Percentiles rank a stretch among this genome's conserved stretches.
Conservation (phyloP, 2,329 filamentous ascomycete species). For the Sclerotinia nivalis region DNA sequence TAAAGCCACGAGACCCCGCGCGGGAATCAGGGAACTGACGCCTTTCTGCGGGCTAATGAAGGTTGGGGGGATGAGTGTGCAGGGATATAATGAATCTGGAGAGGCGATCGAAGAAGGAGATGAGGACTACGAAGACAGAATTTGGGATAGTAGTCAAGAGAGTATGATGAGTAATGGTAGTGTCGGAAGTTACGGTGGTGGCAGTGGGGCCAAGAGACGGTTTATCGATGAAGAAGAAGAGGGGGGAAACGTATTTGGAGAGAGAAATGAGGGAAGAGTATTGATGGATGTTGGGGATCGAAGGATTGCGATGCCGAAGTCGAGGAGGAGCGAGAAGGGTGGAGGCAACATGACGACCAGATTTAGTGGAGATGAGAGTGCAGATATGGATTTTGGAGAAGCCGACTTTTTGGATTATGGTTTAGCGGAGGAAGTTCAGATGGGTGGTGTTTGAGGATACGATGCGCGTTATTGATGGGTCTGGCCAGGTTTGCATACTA, state of each 20-base stretch:
- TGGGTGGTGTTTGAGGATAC: conserved; percentile 35
- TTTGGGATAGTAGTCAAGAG: conserved; percentile 36
- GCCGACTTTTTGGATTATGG: conserved; percentile 61
- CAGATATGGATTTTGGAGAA: conserved; percentile 61
- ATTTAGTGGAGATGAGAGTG: conserved; percentile 49
- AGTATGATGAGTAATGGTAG: conserved; percentile 30
- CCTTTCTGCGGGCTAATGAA: conserved; percentile 83
- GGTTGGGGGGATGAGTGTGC: conserved; percentile 64
- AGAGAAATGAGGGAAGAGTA: conserved; percentile 15
- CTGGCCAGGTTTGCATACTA: neutral
- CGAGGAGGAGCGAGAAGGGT: conserved; percentile 34
- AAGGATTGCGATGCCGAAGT: conserved; percentile 31
- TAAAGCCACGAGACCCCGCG: conserved; percentile 34
- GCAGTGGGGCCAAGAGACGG: conserved; percentile 32
- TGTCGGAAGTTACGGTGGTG: conserved; percentile 18
- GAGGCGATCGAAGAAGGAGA: conserved; percentile 44
- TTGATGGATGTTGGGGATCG: conserved; percentile 34
- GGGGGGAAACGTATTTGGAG: conserved; percentile 18
- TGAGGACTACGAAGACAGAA: conserved; percentile 36
- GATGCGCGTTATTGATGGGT: neutral
- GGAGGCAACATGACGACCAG: conserved; percentile 28
- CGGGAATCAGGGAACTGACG: conserved; percentile 58
- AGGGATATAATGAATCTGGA: conserved; percentile 42
- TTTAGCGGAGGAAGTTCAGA: conserved; percentile 36
- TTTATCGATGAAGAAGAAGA: conserved; percentile 37